Base-by-base conservation (phyloP, 208 protist genomes). In the Leishmania martiniquensis region DNA sequence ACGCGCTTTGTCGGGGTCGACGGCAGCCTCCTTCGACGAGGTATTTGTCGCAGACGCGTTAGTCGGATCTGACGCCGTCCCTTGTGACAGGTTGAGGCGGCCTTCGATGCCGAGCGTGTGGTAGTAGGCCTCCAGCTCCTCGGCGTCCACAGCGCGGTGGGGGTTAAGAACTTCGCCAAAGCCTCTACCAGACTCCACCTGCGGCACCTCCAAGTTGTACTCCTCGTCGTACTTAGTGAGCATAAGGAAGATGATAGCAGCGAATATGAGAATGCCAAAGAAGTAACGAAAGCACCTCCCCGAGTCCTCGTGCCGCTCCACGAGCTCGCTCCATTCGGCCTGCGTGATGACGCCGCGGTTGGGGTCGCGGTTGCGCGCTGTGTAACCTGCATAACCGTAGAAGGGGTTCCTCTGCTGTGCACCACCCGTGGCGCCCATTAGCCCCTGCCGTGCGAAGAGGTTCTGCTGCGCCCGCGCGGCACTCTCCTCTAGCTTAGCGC, bases 221-320 rank as follows among this genome's bases (percentile, higher is more conserved):
- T 97, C 93, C 57, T 90, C 86, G 75, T 97, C 93, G 66, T 95
- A 97, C 81, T 96, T 97, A 44, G 85, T 85, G 25, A 91, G 83
- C 9, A 72, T 66, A 10, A 97, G 75, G 29, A 95, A 25, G 51
- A 87, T 49, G n/a, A 97, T 47, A 45, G 79, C 68, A 67, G 83
- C 60, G 6, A 96, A 1, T 22, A 96, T 54, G 65, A 93, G n/a
- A 39, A 89, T 51, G 65, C 82, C 83, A 81, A 95, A 95, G 55
- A 89, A 55, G 72, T 83, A 84, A 37, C 91, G 90, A 76, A 97
- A 97, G 22, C 52, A 81, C 60, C 77, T 90, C 37, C 93, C 91
- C 22, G 90, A 95, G 78, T 94, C 88, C 62, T 95, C 91, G 75
- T 92, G 84, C 60, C 89, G 75, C 70, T 91, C 90, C 29, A 97